Percentiles rank a stretch among this genome's conserved stretches.
These are phyloP conservation scores for Candida methanosorbosa DNA, from an alignment of 805 yeast genomes.

Conservation along the genomic window DNA sequence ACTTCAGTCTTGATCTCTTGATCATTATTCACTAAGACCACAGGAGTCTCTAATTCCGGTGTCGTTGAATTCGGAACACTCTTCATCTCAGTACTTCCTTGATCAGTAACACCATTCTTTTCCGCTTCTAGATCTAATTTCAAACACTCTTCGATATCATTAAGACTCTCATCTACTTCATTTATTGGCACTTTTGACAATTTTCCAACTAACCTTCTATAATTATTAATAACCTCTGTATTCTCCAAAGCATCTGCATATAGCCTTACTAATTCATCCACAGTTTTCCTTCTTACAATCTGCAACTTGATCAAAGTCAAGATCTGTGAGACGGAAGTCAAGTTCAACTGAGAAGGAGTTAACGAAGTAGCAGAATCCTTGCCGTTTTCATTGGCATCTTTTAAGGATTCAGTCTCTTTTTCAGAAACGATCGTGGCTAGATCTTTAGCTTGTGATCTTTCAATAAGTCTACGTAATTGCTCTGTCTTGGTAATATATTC, in stretches of 20 bases:
- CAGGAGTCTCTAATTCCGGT: background rate
- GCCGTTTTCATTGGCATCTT: conserved; percentile 5
- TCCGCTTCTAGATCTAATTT: conserved; percentile 9
- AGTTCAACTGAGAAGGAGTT: conserved; percentile 13
- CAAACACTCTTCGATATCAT: conserved; percentile 39
- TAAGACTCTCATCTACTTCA: conserved; percentile 60
- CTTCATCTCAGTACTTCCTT: too few species aligned
- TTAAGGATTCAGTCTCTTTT: conserved; percentile 21
- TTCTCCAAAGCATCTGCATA: conserved; percentile 31
- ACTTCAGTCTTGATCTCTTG: too few species aligned
- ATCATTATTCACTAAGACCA: background rate
- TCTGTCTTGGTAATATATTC: conserved; percentile 12
- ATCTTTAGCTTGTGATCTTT: conserved; percentile 35
- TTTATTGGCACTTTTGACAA: conserved; percentile 60
- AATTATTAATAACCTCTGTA: conserved; percentile 53
- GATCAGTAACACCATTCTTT: too few species aligned
- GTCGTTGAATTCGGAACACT: too few species aligned
- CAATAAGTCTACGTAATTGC: conserved; percentile 21
- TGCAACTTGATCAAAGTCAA: conserved; percentile 46
- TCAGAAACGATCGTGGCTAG: conserved; percentile 34
- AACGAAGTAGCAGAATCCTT: conserved; percentile 8
- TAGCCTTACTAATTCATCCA: conserved; percentile 32
- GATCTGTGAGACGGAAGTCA: conserved; percentile 20
- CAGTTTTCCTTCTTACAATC: conserved; percentile 42
- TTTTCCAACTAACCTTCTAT: conserved; percentile 57